Conservation (phyloP, 2,329 filamentous ascomycete species). For the Phoma sp. region DNA sequence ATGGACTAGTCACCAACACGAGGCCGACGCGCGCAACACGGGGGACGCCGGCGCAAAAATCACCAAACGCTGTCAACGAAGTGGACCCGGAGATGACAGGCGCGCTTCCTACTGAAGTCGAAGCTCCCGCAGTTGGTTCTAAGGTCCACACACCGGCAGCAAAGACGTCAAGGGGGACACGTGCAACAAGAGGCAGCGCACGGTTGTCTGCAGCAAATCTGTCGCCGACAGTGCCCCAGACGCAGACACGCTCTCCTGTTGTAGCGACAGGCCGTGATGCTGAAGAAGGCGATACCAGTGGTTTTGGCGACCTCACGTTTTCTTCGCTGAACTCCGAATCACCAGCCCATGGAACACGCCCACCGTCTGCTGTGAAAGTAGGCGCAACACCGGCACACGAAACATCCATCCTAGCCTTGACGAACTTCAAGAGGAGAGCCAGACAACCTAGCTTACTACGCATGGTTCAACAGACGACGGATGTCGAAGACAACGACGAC, state of each 20-base stretch:
- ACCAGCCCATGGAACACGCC: constrained; percentile 45
- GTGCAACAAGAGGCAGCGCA: constrained; percentile 27
- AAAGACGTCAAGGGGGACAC: constrained; percentile 24
- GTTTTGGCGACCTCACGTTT: constrained; percentile 43
- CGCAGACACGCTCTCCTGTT: constrained; percentile 7
- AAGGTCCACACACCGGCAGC: constrained; percentile 32
- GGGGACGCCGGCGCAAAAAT: constrained; percentile 27
- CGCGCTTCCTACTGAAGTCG: constrained; percentile 35
- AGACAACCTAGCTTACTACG: constrained; percentile 58
- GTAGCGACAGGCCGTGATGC: constrained; percentile 15
- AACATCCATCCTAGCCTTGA: constrained; percentile 56
- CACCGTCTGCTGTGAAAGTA: constrained; percentile 53
- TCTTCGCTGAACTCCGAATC: constrained; percentile 44
- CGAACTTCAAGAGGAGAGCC: constrained; percentile 57
- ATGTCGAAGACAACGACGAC: constrained; percentile 55
- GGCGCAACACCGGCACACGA: constrained; percentile 54
- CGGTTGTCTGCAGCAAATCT: constrained; percentile 22
- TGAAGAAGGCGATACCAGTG: constrained; percentile 36
- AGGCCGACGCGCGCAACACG: constrained; percentile 28
- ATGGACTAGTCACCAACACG: constrained; percentile 43
- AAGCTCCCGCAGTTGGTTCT: not conserved
- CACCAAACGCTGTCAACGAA: constrained; percentile 27
- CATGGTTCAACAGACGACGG: constrained; percentile 54
- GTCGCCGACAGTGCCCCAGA: constrained; percentile 13
- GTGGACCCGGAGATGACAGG: constrained; percentile 46